Percentiles rank a stretch among this genome's conserved stretches.
Evolutionary conservation across 2,329 filamentous ascomycete species (phyloP).

Genomic region (Fusarium mexicanum): DNA sequence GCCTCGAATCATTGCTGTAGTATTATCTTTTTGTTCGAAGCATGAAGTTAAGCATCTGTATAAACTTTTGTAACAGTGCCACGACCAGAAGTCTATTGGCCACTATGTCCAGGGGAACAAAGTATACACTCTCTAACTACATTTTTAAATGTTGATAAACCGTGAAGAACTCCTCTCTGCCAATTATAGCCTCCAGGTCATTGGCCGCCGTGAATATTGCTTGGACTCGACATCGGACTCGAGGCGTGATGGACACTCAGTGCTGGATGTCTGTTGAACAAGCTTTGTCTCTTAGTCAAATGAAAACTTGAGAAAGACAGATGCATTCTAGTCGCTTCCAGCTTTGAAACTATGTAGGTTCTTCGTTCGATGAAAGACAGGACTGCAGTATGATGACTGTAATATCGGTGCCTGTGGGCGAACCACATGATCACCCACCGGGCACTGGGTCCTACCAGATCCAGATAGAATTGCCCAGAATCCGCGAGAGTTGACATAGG

Average conservation of each 20-base stretch:
- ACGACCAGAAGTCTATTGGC: too few species aligned
- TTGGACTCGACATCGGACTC: neutral
- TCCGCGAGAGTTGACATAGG: accelerated
- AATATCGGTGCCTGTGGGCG: neutral
- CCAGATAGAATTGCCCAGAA: neutral
- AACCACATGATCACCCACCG: neutral
- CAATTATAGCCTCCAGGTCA: neutral
- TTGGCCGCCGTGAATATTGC: neutral
- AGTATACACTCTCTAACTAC: too few species aligned
- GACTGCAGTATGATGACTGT: too few species aligned
- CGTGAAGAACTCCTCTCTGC: accelerated
- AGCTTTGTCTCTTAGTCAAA: neutral
- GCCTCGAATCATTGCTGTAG: accelerated
- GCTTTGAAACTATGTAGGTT: accelerated
- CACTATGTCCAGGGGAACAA: accelerated
- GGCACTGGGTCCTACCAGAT: accelerated
- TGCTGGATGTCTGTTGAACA: neutral
- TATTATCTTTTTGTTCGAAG: neutral
- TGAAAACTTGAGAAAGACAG: accelerated
- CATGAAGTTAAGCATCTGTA: too few species aligned
- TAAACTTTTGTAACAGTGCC: neutral
- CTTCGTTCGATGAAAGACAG: neutral
- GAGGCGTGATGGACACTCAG: neutral
- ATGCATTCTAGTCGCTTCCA: accelerated
- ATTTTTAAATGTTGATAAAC: accelerated